These are phyloP conservation scores for Blastomyces emzantsi DNA, from an alignment of 2,329 filamentous ascomycete species.

Conservation along the genomic window DNA sequence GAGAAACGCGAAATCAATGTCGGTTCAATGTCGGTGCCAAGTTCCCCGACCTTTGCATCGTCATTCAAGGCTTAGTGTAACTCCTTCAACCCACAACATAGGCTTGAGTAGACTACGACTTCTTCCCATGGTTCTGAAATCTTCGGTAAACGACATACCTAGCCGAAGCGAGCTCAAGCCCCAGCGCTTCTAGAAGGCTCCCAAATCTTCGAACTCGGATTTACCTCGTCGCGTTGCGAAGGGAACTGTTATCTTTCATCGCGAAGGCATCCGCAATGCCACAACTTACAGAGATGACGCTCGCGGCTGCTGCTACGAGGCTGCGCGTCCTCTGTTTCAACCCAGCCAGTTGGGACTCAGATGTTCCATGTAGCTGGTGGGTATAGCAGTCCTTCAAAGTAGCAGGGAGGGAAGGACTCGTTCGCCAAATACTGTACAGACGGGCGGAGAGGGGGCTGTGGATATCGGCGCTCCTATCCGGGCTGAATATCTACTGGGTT, in stretches of 20 bases:
- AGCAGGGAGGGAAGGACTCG: not conserved
- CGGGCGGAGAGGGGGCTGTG: not conserved
- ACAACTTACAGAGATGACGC: not conserved
- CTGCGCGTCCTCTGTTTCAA: not conserved
- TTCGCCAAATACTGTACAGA: not conserved
- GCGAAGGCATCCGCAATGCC: not conserved
- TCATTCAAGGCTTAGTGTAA: not conserved
- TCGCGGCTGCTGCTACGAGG: not conserved
- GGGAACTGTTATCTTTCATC: not conserved
- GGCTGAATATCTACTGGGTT: not conserved
- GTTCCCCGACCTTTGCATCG: not conserved
- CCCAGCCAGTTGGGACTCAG: not conserved
- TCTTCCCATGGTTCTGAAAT: not conserved
- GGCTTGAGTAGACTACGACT: not conserved
- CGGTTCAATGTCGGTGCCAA: not conserved
- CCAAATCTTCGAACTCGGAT: not conserved
- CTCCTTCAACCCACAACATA: not conserved
- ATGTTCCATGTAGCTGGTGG: not conserved
- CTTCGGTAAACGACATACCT: not conserved
- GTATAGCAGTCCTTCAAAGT: not conserved
- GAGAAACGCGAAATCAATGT: not conserved
- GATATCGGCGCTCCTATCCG: not conserved
- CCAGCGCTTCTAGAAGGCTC: not conserved
- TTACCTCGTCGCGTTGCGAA: not conserved
- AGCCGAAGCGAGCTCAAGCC: not conserved